Conservation (phyloP, 75 land plant genomes). For the Pinus albicaulis region DNA sequence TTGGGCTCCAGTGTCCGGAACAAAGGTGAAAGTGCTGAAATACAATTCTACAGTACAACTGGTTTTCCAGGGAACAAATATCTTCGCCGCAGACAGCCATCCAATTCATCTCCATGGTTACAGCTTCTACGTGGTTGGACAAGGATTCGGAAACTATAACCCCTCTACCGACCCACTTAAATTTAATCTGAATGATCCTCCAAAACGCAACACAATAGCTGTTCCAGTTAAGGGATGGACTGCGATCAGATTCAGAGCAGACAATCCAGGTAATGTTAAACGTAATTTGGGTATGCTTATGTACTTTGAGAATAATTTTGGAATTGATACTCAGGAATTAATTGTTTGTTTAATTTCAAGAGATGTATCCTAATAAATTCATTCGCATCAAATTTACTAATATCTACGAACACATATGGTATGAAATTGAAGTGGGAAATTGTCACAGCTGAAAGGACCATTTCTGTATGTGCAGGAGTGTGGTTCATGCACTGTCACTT, state of each 20-base stretch:
- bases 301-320: too few species aligned
- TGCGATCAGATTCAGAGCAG: conserved; percentile 33
- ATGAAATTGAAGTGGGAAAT: not conserved
- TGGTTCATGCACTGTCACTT: not conserved
- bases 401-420: not conserved
- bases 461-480: not conserved
- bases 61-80: conserved; percentile 27
- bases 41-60: conserved; percentile 14
- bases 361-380: too few species aligned
- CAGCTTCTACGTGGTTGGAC: conserved; percentile 19
- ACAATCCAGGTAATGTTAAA: conserved; percentile 34
- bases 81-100: conserved; percentile 15
- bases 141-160: conserved; percentile 20
- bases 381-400: not conserved
- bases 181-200: conserved; percentile 27
- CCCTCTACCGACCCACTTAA: not conserved
- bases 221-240: conserved; percentile 28
- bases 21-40: conserved; percentile 6
- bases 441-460: not conserved
- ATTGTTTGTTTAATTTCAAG: too few species aligned
- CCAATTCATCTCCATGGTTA: conserved; percentile 32
- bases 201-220: conserved; percentile 24
- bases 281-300: too few species aligned
- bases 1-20: not conserved
- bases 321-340: too few species aligned